Conservation (phyloP, 495 filamentous ascomycete genomes). For the Pyronema domesticum region DNA sequence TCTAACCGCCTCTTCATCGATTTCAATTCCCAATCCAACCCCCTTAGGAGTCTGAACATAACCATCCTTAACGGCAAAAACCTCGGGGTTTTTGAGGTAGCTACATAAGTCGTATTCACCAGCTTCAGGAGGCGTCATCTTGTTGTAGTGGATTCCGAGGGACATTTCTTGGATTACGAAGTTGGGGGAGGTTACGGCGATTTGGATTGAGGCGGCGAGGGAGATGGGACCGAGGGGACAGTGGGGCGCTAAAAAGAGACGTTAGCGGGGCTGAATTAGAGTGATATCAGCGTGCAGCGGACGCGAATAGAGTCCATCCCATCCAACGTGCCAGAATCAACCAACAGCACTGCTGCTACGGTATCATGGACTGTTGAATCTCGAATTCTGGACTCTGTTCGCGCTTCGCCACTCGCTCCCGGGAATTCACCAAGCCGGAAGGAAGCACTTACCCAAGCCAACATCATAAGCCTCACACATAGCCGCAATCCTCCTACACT, state of each 20-base stretch:
- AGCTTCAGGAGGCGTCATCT: slow-evolving; percentile 30
- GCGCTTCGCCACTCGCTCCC: not conserved
- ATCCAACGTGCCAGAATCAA: too few relatives aligned
- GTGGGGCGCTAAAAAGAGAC: slow-evolving; percentile 39
- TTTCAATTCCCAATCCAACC: slow-evolving; percentile 54
- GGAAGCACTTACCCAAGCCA: slow-evolving; percentile 28
- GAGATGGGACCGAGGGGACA: slow-evolving; percentile 64
- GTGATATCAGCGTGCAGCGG: too few relatives aligned
- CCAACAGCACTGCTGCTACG: too few relatives aligned
- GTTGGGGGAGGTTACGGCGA: slow-evolving; percentile 45
- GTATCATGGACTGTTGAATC: too few relatives aligned
- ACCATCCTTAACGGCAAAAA: slow-evolving; percentile 48
- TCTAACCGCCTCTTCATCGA: slow-evolving; percentile 51
- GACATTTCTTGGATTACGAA: slow-evolving; percentile 73
- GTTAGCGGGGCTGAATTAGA: not conserved
- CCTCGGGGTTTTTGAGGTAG: slow-evolving; percentile 42
- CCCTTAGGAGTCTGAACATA: slow-evolving; percentile 45
- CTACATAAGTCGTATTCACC: slow-evolving; percentile 48
- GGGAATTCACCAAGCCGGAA: not conserved
- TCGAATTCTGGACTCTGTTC: not conserved
- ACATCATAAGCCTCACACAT: slow-evolving; percentile 69
- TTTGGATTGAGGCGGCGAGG: slow-evolving; percentile 53
- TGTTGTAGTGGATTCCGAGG: slow-evolving; percentile 63
- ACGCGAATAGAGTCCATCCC: too few relatives aligned
- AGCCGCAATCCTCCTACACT: slow-evolving; percentile 49